Percentiles rank a stretch among this genome's conserved stretches.
Evolutionary conservation across 257 asterid species (phyloP).

Genomic region (Rehmannia glutinosa): DNA sequence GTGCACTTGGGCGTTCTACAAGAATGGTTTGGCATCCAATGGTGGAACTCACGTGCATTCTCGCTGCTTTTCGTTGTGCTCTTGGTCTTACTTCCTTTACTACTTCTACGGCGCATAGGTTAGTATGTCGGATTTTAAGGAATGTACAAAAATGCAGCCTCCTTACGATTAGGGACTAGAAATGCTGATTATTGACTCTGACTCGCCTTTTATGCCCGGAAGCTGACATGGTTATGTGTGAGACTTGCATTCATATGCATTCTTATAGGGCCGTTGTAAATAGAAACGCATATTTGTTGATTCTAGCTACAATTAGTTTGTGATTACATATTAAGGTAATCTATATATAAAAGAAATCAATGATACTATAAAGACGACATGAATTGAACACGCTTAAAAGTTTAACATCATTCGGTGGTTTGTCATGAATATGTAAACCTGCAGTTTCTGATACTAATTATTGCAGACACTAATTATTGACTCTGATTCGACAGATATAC

Average conservation of each 20-base stretch:
- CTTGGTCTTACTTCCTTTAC: conserved; percentile 73
- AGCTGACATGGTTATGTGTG: not conserved
- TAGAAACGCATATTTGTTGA: no score
- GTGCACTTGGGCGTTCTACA: conserved; percentile 82
- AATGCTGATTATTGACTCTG: not conserved
- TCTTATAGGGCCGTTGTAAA: no score
- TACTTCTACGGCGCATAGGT: conserved; percentile 82
- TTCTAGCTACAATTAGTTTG: not conserved
- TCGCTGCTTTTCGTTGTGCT: conserved; percentile 66
- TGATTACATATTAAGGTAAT: not conserved
- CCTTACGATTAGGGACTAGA: not conserved
- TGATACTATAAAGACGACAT: not conserved
- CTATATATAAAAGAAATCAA: not conserved
- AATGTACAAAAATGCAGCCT: not conserved
- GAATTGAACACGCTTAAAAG: not conserved
- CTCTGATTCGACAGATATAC: no score
- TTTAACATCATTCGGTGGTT: no score
- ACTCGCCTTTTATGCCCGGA: not conserved
- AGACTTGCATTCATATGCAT: not conserved
- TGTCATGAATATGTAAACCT: no score
- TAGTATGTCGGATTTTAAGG: conserved; percentile 16
- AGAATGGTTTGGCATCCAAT: conserved; percentile 89
- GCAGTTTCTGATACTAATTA: no score
- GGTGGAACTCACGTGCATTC: conserved; percentile 83
- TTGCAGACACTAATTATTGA: no score